A percentile compares a stretch with the other conserved stretches of the same genome.
Conservation (phyloP, 2,329 filamentous ascomycete genomes). For the Kalmusia sp. region DNA sequence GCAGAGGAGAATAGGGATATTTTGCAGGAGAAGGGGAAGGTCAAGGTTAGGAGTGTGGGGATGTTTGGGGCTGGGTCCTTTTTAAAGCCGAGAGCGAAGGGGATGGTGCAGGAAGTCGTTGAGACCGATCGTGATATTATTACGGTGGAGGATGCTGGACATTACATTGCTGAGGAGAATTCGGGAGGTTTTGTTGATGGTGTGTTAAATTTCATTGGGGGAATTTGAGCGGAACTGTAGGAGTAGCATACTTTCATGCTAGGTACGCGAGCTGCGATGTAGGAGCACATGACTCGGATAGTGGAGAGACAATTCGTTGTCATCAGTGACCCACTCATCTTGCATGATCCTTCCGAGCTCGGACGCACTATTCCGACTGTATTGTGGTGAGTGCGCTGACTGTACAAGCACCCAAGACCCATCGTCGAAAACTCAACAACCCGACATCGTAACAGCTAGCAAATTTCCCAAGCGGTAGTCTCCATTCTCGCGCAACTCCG, state of each 20-base stretch:
- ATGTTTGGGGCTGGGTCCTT: conserved; percentile 32
- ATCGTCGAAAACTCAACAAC: too few species aligned
- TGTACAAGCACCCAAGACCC: too few species aligned
- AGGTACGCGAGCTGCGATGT: too few species aligned
- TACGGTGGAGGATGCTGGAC: conserved; percentile 26
- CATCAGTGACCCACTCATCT: too few species aligned
- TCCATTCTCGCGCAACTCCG: neutral
- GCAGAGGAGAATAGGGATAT: conserved; percentile 30
- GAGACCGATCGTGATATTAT: conserved; percentile 18
- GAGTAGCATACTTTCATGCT: too few species aligned
- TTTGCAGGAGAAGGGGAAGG: conserved; percentile 29
- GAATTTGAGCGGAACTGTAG: neutral
- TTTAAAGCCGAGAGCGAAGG: conserved; percentile 23
- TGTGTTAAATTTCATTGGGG: conserved; percentile 25
- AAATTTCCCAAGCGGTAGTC: too few species aligned
- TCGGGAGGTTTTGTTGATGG: conserved; percentile 24
- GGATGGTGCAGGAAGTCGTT: conserved; percentile 30
- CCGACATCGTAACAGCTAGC: too few species aligned
- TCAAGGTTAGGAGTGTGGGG: conserved; percentile 30
- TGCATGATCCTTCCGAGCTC: too few species aligned
- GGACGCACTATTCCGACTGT: too few species aligned
- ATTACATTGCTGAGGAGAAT: conserved; percentile 36
- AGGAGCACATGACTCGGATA: too few species aligned
- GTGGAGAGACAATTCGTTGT: too few species aligned
- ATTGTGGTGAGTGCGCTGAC: too few species aligned